A percentile compares a stretch with the other conserved stretches of the same genome.
Conservation (phyloP, 257 asterid genomes). For the Coffea canephora region DNA sequence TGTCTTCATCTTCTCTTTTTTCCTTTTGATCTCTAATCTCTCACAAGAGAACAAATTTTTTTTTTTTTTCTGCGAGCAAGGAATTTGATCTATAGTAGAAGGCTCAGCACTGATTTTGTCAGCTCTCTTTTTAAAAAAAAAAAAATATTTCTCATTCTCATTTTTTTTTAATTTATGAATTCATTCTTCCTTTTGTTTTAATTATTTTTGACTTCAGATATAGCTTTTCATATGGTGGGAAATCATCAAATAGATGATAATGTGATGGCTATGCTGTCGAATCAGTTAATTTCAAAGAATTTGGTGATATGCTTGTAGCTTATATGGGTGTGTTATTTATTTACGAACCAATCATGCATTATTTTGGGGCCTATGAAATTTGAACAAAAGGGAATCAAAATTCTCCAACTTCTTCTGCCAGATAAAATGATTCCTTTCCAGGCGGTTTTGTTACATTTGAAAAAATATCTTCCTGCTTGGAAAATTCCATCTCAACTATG, state of each 20-base stretch:
- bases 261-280: background rate
- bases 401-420: conserved; percentile 2
- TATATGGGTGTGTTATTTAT: background rate
- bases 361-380: background rate
- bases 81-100: background rate
- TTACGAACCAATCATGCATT: background rate
- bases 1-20: background rate
- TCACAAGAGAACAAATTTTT: background rate
- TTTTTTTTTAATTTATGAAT: background rate
- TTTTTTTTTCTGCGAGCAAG: background rate
- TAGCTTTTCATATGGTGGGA: background rate
- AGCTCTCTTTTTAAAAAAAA: background rate
- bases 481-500: background rate
- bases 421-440: conserved; percentile 19
- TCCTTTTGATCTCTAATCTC: background rate
- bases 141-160: background rate
- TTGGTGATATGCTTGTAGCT: background rate
- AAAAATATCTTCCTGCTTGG: background rate
- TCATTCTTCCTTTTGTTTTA: background rate
- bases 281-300: background rate
- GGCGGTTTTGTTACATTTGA: conserved; percentile 8
- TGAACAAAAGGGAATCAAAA: conserved; percentile 7
- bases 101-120: background rate
- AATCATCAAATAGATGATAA: background rate
- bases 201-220: background rate